phyloP scores from a whole-genome alignment of 2,329 filamentous ascomycete species.

The Paecilomyces dactylethromorphus region DNA sequence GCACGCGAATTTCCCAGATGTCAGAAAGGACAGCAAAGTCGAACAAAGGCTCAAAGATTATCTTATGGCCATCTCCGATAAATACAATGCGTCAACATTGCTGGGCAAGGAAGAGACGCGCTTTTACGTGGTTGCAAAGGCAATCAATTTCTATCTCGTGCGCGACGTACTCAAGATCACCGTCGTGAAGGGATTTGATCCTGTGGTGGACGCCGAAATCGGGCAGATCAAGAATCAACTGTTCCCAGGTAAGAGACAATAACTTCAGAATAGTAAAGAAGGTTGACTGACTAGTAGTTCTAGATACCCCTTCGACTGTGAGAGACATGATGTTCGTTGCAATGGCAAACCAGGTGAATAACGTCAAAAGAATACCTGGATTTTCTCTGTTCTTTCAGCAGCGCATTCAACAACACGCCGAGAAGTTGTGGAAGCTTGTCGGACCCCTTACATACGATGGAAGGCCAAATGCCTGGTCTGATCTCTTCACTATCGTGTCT shows the following conservation, averaged over 20 bases:
- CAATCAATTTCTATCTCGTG: constrained; percentile 21
- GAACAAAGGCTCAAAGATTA: constrained; percentile 11
- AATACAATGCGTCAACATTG: constrained; percentile 11
- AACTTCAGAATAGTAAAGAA: background rate
- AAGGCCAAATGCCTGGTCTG: constrained; percentile 11
- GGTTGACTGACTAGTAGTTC: background rate
- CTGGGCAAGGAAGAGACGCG: constrained; percentile 16
- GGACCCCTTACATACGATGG: constrained; percentile 13
- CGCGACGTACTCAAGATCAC: constrained; percentile 15
- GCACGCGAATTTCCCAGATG: constrained; percentile 10
- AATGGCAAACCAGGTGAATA: constrained; percentile 13
- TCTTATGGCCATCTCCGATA: constrained; percentile 12
- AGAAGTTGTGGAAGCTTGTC: constrained; percentile 15
- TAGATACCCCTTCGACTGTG: constrained; percentile 12
- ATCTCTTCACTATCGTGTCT: constrained; percentile 16
- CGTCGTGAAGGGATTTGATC: constrained; percentile 19
- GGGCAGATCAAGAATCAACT: constrained; percentile 11
- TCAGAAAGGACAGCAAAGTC: constrained; percentile 10
- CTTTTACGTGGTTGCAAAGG: constrained; percentile 17
- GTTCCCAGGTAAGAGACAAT: constrained; percentile 12
- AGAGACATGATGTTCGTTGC: constrained; percentile 14
- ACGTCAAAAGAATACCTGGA: constrained; percentile 10
- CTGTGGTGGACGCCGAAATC: constrained; percentile 14
- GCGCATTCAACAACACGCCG: constrained; percentile 11
- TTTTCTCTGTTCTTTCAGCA: constrained; percentile 18